A percentile compares a stretch with the other conserved stretches of the same genome.
Evolutionary conservation across 345 rosid species (phyloP).

Genomic region (Syzygium aqueum): DNA sequence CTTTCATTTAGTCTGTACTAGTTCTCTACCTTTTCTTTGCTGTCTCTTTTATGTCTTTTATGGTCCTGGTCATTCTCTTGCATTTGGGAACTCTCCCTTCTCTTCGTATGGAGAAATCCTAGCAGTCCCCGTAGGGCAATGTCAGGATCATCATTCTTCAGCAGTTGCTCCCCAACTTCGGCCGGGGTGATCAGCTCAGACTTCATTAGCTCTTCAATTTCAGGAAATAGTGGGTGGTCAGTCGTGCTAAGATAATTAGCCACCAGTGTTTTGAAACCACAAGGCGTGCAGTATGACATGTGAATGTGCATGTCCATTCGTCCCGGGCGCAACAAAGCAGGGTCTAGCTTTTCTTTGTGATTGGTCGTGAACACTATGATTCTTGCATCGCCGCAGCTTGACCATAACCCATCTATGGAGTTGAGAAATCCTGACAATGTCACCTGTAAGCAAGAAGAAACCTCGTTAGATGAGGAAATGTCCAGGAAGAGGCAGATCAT

Average conservation of each 20-base stretch:
- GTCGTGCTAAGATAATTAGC: conserved; percentile 22
- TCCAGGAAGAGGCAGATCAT: background rate
- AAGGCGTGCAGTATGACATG: conserved; percentile 34
- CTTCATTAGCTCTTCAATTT: conserved; percentile 19
- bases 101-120: conserved; percentile 15
- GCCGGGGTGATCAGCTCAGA: conserved; percentile 35
- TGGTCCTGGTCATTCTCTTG: background rate
- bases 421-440: conserved; percentile 34
- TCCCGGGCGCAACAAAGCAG: conserved; percentile 28
- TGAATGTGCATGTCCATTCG: conserved; percentile 47
- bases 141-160: conserved; percentile 22
- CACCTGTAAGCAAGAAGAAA: conserved; percentile 11
- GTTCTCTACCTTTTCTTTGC: background rate
- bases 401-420: conserved; percentile 43
- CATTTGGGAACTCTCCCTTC: conserved; percentile 2
- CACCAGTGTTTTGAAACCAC: conserved; percentile 25
- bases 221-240: conserved; percentile 15
- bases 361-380: conserved; percentile 39
- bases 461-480: background rate
- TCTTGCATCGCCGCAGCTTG: conserved; percentile 40
- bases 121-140: conserved; percentile 10
- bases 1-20: background rate
- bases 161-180: conserved; percentile 41
- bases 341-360: conserved; percentile 33
- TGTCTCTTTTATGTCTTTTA: background rate